Percentiles rank a stretch among this genome's conserved stretches.
These are phyloP conservation scores for Hermanozyma aechmeae DNA, from an alignment of 805 yeast genomes.

Conservation along the genomic window DNA sequence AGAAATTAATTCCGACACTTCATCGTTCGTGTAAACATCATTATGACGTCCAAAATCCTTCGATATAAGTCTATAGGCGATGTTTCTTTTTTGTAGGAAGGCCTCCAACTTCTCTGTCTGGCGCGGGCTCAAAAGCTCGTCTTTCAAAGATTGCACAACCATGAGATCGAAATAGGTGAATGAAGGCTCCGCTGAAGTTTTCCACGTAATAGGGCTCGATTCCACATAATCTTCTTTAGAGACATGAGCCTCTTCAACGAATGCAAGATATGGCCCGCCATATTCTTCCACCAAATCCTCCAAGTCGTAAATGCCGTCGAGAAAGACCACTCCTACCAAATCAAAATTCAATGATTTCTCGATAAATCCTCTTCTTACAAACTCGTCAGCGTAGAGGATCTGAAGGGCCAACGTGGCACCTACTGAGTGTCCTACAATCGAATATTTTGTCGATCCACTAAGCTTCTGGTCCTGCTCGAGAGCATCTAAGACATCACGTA, in stretches of 20 bases:
- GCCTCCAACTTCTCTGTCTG: constrained; percentile 37
- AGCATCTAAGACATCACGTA: constrained; percentile 44
- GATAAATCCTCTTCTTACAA: too few relatives aligned
- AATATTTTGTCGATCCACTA: too few relatives aligned
- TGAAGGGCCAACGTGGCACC: constrained; percentile 67
- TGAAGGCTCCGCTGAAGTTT: background rate
- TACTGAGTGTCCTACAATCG: constrained; percentile 67
- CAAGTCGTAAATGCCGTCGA: constrained; percentile 68
- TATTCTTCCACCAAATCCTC: constrained; percentile 46
- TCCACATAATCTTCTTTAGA: constrained; percentile 9
- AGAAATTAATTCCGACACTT: constrained; percentile 15
- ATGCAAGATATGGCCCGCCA: constrained; percentile 41
- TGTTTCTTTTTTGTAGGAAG: constrained; percentile 17
- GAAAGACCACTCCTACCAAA: constrained; percentile 18
- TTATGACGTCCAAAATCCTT: constrained; percentile 55
- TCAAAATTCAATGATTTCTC: background rate
- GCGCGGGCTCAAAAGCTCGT: constrained; percentile 49
- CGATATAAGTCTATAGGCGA: constrained; percentile 4
- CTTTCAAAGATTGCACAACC: constrained; percentile 53
- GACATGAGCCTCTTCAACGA: constrained; percentile 51
- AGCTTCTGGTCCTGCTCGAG: constrained; percentile 19
- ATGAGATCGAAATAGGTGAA: constrained; percentile 10
- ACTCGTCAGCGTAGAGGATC: constrained; percentile 18
- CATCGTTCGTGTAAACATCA: constrained; percentile 43
- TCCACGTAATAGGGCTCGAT: constrained; percentile 9